Conservation (phyloP, 2,329 filamentous ascomycete genomes). For the Fusarium citri region DNA sequence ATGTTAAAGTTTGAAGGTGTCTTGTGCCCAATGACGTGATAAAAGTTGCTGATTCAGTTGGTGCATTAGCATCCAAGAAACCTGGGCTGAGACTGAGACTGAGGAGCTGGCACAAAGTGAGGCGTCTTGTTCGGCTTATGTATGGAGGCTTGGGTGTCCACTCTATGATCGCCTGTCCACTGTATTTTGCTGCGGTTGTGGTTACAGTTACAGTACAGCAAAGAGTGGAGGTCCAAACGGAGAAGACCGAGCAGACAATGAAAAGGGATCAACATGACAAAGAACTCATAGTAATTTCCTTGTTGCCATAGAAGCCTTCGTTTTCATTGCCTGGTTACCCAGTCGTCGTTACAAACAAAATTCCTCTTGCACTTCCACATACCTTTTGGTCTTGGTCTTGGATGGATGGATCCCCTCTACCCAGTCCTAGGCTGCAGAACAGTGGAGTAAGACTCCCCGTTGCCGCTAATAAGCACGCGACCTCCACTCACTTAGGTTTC, state of each 20-base stretch:
- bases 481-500: constrained; percentile 24
- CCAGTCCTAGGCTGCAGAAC: not conserved
- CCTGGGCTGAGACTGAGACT: constrained; percentile 23
- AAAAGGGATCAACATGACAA: not conserved
- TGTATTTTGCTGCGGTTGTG: not conserved
- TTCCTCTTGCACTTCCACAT: constrained; percentile 13
- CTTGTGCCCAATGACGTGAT: constrained; percentile 33
- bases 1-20: constrained; percentile 11
- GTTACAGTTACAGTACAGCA: constrained; percentile 1
- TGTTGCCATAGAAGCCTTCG: constrained; percentile 8
- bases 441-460: constrained; percentile 22
- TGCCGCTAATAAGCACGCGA: constrained; percentile 41
- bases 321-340: not conserved
- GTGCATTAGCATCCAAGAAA: constrained; percentile 5
- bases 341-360: not conserved
- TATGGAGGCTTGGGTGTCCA: constrained; percentile 9
- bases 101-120: constrained; percentile 25
- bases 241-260: not conserved
- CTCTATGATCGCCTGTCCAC: constrained; percentile 14
- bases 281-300: not conserved
- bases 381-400: constrained; percentile 6
- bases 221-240: constrained; percentile 20
- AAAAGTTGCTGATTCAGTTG: constrained; percentile 24
- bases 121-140: constrained; percentile 11
- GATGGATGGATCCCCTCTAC: not conserved